phyloP scores from a whole-genome alignment of 768 basidiomycete species.

The Mycena filopes region DNA sequence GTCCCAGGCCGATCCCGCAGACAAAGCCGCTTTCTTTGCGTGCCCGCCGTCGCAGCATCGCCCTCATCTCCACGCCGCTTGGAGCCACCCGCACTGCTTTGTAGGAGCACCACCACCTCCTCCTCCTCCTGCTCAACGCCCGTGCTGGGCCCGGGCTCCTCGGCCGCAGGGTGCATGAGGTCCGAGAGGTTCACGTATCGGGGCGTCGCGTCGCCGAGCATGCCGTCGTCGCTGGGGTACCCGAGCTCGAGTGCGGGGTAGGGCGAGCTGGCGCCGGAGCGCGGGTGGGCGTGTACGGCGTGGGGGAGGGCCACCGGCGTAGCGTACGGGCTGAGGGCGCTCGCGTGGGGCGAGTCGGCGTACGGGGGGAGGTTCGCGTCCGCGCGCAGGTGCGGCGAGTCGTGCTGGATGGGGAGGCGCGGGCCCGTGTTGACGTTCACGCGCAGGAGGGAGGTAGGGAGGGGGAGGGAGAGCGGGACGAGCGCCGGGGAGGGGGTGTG shows the following conservation, averaged over 20 bases:
- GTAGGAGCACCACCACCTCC: not conserved
- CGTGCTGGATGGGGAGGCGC: slow-evolving; percentile 21
- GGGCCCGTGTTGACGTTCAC: slow-evolving; percentile 28
- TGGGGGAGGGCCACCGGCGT: too few species aligned
- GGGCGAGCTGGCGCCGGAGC: not conserved
- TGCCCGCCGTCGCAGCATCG: not conserved
- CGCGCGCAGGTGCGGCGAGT: slow-evolving; percentile 5
- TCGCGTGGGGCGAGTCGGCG: not conserved
- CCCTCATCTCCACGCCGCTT: too few species aligned
- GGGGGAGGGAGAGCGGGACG: slow-evolving; percentile 14
- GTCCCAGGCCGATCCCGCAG: not conserved
- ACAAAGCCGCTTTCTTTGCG: slow-evolving; percentile 5
- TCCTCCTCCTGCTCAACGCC: too few species aligned
- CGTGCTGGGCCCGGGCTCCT: too few species aligned
- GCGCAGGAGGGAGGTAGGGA: slow-evolving; percentile 20
- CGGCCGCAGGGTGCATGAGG: slow-evolving; percentile 1
- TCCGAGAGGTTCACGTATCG: slow-evolving; percentile 30
- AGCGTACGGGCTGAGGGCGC: not conserved
- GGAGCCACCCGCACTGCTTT: too few species aligned
- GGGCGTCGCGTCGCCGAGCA: not conserved
- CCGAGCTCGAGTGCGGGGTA: not conserved
- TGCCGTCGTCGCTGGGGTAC: slow-evolving; percentile 9
- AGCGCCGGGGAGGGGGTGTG: not conserved
- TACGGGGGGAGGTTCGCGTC: not conserved
- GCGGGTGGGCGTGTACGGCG: too few species aligned